Evolutionary conservation across 139 green algal species (phyloP), one percentile per base, ranked within the genome.

Genomic region (Picochlorum costavermella): DNA sequence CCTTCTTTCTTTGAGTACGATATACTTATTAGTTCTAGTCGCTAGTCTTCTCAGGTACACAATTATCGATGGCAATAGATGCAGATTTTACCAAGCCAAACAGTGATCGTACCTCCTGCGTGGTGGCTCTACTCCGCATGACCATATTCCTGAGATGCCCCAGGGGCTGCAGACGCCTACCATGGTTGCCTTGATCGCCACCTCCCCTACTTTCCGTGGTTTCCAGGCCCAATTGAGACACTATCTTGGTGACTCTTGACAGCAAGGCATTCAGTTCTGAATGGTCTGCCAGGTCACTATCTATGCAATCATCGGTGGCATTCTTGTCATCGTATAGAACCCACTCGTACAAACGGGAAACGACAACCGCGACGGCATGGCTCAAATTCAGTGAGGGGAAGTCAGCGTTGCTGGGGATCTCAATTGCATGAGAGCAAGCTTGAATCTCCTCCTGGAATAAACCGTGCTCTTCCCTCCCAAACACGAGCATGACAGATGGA

Each of bases 401-500:
- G 44, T 40, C 57, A 17, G 31, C 16, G 61, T 30, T 36, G 5
- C 72, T 86, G 14, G 84, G 84, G 23, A 92, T 88, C 55, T 72
- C 68, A 65, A 85, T 89, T 4, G 78, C 75, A 40, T 92, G 81
- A 31, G 51, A 72, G 65, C 85, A 89, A 40, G 82, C 68, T 53
- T 67, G 51, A 67, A 92, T 67, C 73, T 92, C 85, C 49, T 76
- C 76, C n/a, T 77, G 74, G 29, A 74, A 78, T 23, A 91, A 64
- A 10, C 84, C 82, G 20, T 64, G 79, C 44, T 91, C 84, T 73
- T 92, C 85, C 2, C 85, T 70, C 0, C 85, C 85, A 80, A 92
- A 92, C 62, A 92, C 85, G 6, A 92, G 71, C 46, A 53, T 53
- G 46, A 53, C 20, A 9, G 16, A 40, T 9, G 33, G 33, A 1